Base-by-base conservation (phyloP, 2,329 filamentous ascomycete species). In the Claviceps humidiphila region DNA sequence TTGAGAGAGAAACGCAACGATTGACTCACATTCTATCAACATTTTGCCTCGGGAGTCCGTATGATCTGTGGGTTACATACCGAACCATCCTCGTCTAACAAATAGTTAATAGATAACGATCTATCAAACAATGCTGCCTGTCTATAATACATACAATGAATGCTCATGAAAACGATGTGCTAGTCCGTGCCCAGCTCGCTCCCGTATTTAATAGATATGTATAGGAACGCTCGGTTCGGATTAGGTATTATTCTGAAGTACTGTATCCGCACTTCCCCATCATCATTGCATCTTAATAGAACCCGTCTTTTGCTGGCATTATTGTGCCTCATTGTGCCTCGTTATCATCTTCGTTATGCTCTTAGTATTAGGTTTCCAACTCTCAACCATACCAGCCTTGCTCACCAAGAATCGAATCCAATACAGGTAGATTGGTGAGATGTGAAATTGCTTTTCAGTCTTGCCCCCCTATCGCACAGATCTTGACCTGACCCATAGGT, bases 401-500 rank as follows among this genome's bases (percentile, higher is more conserved):
- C 30, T 34, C 3, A n/a, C 5, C 13, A 40, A 40, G 7, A n/a
- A 40, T 41, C 39, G 39, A 17, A 20, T 41, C 39, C 39, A 17
- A 8, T 8, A 41, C 39, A 34, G 6, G 17, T 41, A 9, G n/a
- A 2, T 16, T 17, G 16, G 16, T 41, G n/a, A 20, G 40, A 17
- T 17, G n/a, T 17, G n/a, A 34, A 34, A 4, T 41, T 8, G 40
- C 40, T 41, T 41, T 34, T 49, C 30, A 34, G 9, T 34, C 30
- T 34, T 9, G 24, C 3, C 3, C 17, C 3, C 17, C 39, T 49
- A 64, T 51, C 59, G 61, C 22, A 60, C 58, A 49, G 64, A 66
- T 57, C 61, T 64, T 41, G 66, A 62, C 51, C 65, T 60, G 39
- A 67, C 61, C 1, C 62, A 58, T 22, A 67, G 52, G 51, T 63